Base-by-base conservation (phyloP, 441 rosid genomes). In the Adansonia grandidieri region DNA sequence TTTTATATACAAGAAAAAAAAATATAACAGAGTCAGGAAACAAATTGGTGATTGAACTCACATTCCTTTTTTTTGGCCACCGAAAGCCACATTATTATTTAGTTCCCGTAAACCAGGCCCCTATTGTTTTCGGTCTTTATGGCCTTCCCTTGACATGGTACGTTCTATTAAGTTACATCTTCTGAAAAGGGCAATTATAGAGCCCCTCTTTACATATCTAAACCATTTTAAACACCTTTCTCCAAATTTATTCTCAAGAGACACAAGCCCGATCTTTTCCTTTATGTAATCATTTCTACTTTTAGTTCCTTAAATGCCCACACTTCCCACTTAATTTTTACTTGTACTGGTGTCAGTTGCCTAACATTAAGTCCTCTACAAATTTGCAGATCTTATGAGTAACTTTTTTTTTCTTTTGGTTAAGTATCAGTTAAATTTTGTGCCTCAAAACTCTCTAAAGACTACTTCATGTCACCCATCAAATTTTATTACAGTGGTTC, bases 191-290 rank as follows among this genome's bases (percentile, higher is more conserved):
- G 24, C 13, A 66, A 66, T 42, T 9, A 19, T 44, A 66, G 6
- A 22, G n/a, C 19, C 37, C 19, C 17, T 63, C n/a, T 63, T 63
- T 9, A 62, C 8, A 14, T 37, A 10, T 7, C 57, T 15, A 53
- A 14, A 48, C 13, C 51, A 48, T 15, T 53, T 53, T 14, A 53
- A 13, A 53, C 57, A 53, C 57, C 57, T 53, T 2, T 28, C 56
- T 47, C 56, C 40, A 68, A 68, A 68, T 45, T 47, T 11, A 37
- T 68, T 68, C 56, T 68, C 73, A 22, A 68, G 47, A 47, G 37
- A 5, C 73, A 68, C 13, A 9, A 65, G 73, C 48, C 50, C 73
- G 22, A 68, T 47, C 54, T 45, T 68, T 45, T 68, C 56, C 56
- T 68, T 47, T 7, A 68, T 20, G 40, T 37, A 47, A 68, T 68